phyloP scores from a whole-genome alignment of 768 basidiomycete genomes.

The Fibroporia radiculosa region DNA sequence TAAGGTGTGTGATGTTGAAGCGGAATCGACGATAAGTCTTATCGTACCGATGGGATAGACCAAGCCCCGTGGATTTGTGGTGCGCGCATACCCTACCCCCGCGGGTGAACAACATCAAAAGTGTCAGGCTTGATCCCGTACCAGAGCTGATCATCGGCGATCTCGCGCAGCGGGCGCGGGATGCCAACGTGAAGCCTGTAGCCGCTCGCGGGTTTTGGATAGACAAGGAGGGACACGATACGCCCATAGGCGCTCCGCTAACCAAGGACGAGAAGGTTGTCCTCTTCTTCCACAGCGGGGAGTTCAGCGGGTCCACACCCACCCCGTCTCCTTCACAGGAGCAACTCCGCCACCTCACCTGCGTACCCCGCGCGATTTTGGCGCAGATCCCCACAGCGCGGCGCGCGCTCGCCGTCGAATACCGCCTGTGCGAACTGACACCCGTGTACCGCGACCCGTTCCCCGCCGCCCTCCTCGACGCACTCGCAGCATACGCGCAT shows the following conservation, averaged over 20 bases:
- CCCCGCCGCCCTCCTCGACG: constrained; percentile 31
- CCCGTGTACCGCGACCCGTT: constrained; percentile 30
- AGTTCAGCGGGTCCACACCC: constrained; percentile 23
- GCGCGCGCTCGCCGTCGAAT: constrained; percentile 36
- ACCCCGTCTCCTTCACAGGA: no score
- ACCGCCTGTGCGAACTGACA: constrained; percentile 32
- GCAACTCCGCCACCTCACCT: background rate
- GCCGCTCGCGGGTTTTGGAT: constrained; percentile 20
- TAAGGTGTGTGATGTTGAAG: no score
- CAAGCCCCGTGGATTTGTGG: no score
- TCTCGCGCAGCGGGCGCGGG: constrained; percentile 10
- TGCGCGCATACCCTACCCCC: no score
- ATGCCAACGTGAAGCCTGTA: constrained; percentile 7
- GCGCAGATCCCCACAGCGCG: constrained; percentile 14
- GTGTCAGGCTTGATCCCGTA: constrained; percentile 8
- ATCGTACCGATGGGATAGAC: no score
- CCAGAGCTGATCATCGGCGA: constrained; percentile 16
- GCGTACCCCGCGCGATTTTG: constrained; percentile 14
- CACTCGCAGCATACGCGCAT: constrained; percentile 36
- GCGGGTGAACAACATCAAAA: no score
- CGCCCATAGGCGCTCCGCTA: constrained; percentile 28
- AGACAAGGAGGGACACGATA: constrained; percentile 8
- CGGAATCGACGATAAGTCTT: no score
- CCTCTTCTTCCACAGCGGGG: constrained; percentile 61
- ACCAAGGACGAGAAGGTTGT: constrained; percentile 47